Evolutionary conservation across 352 stramenopile genomes (phyloP).

Genomic region (Aphanomyces invadans): DNA sequence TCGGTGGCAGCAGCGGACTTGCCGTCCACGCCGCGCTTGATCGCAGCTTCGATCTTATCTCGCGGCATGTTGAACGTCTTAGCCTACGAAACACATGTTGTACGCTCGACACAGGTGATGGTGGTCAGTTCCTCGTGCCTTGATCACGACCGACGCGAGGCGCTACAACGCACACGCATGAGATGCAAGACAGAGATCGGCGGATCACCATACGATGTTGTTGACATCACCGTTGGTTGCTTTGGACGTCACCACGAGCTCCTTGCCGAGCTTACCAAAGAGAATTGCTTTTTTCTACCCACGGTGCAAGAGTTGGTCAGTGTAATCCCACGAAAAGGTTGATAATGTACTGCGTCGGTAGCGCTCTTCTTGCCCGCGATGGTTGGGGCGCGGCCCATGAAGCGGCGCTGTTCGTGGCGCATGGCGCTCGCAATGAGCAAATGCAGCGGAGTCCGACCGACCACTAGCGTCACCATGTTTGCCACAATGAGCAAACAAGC

Average conservation of each 20-base stretch:
- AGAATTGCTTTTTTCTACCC: constrained; percentile 64
- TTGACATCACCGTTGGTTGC: constrained; percentile 48
- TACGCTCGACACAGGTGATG: constrained; percentile 42
- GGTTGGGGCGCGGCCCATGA: constrained; percentile 74
- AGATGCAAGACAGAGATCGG: not conserved
- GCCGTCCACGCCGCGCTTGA: constrained; percentile 73
- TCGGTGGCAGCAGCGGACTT: constrained; percentile 64
- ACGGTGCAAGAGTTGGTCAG: too few relatives aligned
- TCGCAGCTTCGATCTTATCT: constrained; percentile 72
- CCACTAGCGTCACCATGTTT: not conserved
- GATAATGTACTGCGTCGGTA: constrained; percentile 52
- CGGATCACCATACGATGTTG: constrained; percentile 46
- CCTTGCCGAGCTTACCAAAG: constrained; percentile 63
- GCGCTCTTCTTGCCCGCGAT: constrained; percentile 77
- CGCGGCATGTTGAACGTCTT: constrained; percentile 79
- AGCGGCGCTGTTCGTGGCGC: constrained; percentile 26
- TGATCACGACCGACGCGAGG: constrained; percentile 19
- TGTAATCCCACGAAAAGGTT: too few relatives aligned
- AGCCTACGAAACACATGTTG: constrained; percentile 43
- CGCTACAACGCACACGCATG: constrained; percentile 15
- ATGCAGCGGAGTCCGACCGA: not conserved
- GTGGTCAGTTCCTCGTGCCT: not conserved
- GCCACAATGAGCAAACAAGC: not conserved
- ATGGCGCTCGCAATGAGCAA: not conserved
- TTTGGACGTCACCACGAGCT: constrained; percentile 72